Base-by-base conservation (phyloP, 2,329 filamentous ascomycete genomes). In the Acrocalymma vagum region DNA sequence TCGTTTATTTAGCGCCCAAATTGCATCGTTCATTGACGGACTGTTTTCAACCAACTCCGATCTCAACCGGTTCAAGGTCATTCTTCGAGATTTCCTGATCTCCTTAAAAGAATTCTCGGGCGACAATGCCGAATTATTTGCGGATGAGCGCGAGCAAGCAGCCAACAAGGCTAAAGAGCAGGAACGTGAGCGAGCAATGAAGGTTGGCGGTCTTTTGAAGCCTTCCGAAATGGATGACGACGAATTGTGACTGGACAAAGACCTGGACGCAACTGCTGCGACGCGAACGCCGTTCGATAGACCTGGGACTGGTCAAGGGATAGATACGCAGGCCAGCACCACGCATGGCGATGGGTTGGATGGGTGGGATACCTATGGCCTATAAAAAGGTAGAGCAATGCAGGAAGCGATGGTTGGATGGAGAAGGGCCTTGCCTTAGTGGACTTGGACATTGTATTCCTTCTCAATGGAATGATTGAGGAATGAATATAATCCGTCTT, bases 21-120 rank as follows among this genome's bases (percentile, higher is more conserved):
- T 97, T 59, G 83, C 87, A 53, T 82, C 82, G 39, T 99, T 99
- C 70, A 92, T 97, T 35, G 85, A 95, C 59, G 90, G 90, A 9
- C 76, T 99, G 9, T 96, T 99, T 71, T 82, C 86, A 6, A 82
- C 89, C 55, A 97, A 96, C 69, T 88, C 87, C 41, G 88, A 95
- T 63, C 85, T 95, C 53, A 88, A 90, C 66, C 91, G 91, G 69
- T 99, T 99, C 85, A 95, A 96, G 70, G 84, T 96, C 39, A 91
- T 95, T 62, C 78, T 99, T 36, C 90, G 94, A 54, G 94, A 99
- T 73, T 99, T 99, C 82, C 77, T 99, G 56, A 95, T 99, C 61
- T 95, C 92, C 15, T 79, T 99, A 57, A 96, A 96, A 75, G 95
- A 99, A 72, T 99, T 97, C 62, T 86, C 90, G 1, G 94, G 90